Conservation (phyloP, 768 basidiomycete genomes). For the Lactarius deliciosus region DNA sequence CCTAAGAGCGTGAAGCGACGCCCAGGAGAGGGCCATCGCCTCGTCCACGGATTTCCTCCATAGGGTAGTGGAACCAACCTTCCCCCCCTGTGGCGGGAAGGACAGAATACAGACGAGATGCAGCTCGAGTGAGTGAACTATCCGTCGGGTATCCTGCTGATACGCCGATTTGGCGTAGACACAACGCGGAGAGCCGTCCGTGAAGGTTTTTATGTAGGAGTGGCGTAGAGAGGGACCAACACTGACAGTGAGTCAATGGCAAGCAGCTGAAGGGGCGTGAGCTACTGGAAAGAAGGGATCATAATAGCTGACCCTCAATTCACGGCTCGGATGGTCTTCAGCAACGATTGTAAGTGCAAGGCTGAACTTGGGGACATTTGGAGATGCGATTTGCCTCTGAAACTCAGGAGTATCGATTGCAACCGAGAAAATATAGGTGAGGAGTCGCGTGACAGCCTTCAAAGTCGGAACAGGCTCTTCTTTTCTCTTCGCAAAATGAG, state of each 20-base stretch:
- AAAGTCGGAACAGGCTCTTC: constrained; percentile 59
- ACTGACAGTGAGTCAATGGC: constrained; percentile 49
- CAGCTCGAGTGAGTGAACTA: constrained; percentile 42
- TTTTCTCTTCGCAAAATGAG: constrained; percentile 49
- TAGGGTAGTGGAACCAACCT: constrained; percentile 64
- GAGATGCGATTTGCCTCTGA: constrained; percentile 72
- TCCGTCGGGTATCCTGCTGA: constrained; percentile 46
- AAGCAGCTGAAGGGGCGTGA: constrained; percentile 40
- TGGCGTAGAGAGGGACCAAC: constrained; percentile 67
- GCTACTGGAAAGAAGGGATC: constrained; percentile 8
- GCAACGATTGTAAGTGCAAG: constrained; percentile 54
- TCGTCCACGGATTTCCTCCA: constrained; percentile 81
- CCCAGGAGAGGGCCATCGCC: constrained; percentile 64
- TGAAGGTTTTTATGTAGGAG: constrained; percentile 57
- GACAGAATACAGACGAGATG: constrained; percentile 57
- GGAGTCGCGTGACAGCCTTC: constrained; percentile 64
- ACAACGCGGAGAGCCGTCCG: constrained; percentile 50
- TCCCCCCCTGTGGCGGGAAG: constrained; percentile 78
- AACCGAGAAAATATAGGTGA: constrained; percentile 58
- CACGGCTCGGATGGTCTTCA: constrained; percentile 50
- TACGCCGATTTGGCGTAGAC: constrained; percentile 58
- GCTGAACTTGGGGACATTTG: constrained; percentile 72
- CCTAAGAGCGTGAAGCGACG: constrained; percentile 55
- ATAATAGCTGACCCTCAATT: constrained; percentile 50
- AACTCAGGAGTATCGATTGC: constrained; percentile 70